Evolutionary conservation across 2,329 filamentous ascomycete species (phyloP).

Genomic region (Alternaria conjuncta): DNA sequence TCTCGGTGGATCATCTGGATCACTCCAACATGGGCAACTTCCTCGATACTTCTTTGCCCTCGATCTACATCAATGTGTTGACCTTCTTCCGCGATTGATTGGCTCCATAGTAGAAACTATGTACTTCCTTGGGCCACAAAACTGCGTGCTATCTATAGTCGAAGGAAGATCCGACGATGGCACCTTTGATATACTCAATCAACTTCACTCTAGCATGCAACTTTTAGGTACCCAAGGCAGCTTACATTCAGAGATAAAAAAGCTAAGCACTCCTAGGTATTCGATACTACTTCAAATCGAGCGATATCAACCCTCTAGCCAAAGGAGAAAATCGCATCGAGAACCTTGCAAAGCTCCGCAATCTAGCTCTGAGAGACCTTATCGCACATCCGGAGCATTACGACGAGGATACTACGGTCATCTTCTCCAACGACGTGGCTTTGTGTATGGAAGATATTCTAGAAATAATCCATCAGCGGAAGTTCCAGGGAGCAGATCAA

Average conservation of each 20-base stretch:
- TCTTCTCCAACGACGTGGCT: conserved; percentile 85
- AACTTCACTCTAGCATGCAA: too few relatives aligned
- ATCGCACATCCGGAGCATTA: conserved; percentile 75
- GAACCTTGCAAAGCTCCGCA: conserved; percentile 59
- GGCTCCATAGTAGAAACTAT: conserved; percentile 60
- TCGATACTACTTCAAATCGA: conserved; percentile 50
- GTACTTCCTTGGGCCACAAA: conserved; percentile 57
- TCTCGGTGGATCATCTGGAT: conserved; percentile 11
- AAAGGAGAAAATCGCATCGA: conserved; percentile 51
- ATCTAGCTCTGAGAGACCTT: conserved; percentile 60
- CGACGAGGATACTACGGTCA: conserved; percentile 89
- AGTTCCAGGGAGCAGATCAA: conserved; percentile 59
- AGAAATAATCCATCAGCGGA: conserved; percentile 61
- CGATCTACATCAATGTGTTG: conserved; percentile 55
- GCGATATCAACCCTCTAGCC: conserved; percentile 52
- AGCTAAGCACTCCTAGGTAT: too few relatives aligned
- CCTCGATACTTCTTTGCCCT: conserved; percentile 58
- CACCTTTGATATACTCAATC: conserved; percentile 46
- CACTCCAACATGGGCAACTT: conserved; percentile 5
- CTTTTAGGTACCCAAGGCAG: too few relatives aligned
- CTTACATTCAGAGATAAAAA: too few relatives aligned
- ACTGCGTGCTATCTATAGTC: conserved; percentile 62
- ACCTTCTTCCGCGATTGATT: conserved; percentile 59
- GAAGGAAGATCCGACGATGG: conserved; percentile 64
- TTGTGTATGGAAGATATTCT: conserved; percentile 60